Conservation (phyloP, 352 stramenopile species). For the Globisporangium yorkense region DNA sequence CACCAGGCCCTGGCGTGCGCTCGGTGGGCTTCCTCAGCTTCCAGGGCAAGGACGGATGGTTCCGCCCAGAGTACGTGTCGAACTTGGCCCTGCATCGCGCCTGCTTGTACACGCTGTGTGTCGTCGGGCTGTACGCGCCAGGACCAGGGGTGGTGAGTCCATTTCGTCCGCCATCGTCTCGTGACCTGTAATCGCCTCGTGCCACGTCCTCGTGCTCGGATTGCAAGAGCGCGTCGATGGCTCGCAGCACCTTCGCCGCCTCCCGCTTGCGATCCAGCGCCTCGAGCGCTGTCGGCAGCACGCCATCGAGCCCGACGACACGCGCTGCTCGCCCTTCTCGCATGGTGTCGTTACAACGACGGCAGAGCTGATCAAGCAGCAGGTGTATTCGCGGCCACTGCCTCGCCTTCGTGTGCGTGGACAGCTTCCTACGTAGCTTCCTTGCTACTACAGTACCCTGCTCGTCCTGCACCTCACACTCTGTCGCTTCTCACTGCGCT, state of each 20-base stretch:
- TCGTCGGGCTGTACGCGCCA: not conserved
- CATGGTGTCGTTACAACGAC: not conserved
- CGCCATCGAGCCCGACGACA: slow-evolving; percentile 9
- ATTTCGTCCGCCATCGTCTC: too few relatives aligned
- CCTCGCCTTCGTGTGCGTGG: too few relatives aligned
- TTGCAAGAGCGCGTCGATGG: slow-evolving; percentile 24
- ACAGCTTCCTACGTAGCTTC: too few relatives aligned
- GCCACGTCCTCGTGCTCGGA: not conserved
- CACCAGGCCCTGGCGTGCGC: slow-evolving; percentile 13
- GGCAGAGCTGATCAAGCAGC: not conserved
- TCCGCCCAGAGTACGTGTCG: slow-evolving; percentile 1
- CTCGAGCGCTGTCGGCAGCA: slow-evolving; percentile 17
- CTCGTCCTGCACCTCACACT: too few relatives aligned
- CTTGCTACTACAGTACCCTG: too few relatives aligned
- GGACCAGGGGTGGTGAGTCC: slow-evolving; percentile 1
- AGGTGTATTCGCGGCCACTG: too few relatives aligned
- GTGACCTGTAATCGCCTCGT: not conserved
- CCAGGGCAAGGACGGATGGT: not conserved
- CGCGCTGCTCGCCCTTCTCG: too few relatives aligned
- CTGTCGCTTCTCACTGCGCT: too few relatives aligned
- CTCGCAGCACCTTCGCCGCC: slow-evolving; percentile 14
- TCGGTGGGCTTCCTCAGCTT: not conserved
- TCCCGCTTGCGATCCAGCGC: slow-evolving; percentile 19
- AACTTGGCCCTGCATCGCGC: not conserved
- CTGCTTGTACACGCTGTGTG: not conserved